Conservation (phyloP, 2,329 filamentous ascomycete genomes). For the Xylariaceae sp. region DNA sequence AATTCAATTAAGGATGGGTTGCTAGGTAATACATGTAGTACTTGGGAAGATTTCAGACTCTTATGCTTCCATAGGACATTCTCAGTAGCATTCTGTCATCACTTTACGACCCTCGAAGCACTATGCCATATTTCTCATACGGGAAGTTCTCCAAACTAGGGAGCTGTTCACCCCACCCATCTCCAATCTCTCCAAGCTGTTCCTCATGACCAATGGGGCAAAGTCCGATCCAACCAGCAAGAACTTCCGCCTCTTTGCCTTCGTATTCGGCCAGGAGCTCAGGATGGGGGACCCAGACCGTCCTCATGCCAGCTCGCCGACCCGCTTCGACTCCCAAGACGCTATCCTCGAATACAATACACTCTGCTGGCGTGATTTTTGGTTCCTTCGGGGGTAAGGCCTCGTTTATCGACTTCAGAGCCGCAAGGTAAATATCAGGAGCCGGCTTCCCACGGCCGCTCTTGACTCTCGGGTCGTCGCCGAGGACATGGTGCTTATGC, state of each 20-base stretch:
- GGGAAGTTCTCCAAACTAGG: constrained; percentile 36
- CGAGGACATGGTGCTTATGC: constrained; percentile 54
- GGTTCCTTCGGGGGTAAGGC: constrained; percentile 46
- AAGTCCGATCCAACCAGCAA: constrained; percentile 31
- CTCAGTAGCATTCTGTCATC: no score
- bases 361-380: constrained; percentile 60
- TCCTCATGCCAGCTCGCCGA: constrained; percentile 69
- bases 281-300: constrained; percentile 68
- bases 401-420: constrained; percentile 62
- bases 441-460: constrained; percentile 66
- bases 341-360: constrained; percentile 72
- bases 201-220: constrained; percentile 30
- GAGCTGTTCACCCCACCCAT: constrained; percentile 38
- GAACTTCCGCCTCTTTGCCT: constrained; percentile 27
- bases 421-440: constrained; percentile 71
- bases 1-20: no score
- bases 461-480: constrained; percentile 63
- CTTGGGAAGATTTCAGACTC: no score
- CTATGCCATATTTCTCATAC: constrained; percentile 37
- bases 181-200: constrained; percentile 34
- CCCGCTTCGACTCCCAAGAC: constrained; percentile 71
- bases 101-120: neutral
- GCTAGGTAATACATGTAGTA: no score
- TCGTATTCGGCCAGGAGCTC: constrained; percentile 45
- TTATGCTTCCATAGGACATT: no score